Evolutionary conservation across 2,329 filamentous ascomycete genomes (phyloP), one percentile per base, ranked within the genome.

Genomic region (Dactylellina leptospora): DNA sequence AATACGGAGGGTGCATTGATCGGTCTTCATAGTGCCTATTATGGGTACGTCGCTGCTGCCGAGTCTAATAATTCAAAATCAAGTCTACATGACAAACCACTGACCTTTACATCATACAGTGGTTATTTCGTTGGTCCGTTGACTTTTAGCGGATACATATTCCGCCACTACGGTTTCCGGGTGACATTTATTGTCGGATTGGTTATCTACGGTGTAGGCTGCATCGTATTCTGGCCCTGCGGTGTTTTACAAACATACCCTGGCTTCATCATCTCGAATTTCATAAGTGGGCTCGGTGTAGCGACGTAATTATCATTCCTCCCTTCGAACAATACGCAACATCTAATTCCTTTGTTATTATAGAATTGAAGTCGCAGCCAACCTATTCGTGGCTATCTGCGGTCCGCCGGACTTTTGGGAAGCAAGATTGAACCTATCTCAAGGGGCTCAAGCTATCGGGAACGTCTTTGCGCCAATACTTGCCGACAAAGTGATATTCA

Each of bases 201-300:
- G 4, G 83, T 80, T 64, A 83, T 92, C 45, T 91, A 91, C 78
- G 87, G 88, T 1, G 83, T 86, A 3, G 89, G 89, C 1, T 91
- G 90, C 33, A 86, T 93, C 74, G 91, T 92, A 81, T 93, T 93
- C 81, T 95, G 90, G 91, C 91, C 91, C 0, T 89, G 88, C 1
- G 89, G 88, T 5, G 86, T 93, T 8, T 85, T 91, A 69, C 84
- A 84, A 45, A 90, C 86, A 13, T 93, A 92, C 77, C 86, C 84
- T 23, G 90, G 90, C 6, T 93, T 92, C 80, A 62, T 71, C 18
- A 53, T 71, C n/a, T 71, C 66, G 23, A 71, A 71, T 10, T 71
- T 71, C 16, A 71, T 71, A 13, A 71, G 68, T 18, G 59, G 68
- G 11, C 59, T 72, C 11, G 59, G 68, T 48, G 68, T 63, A 50